Conservation (phyloP, 169 alveolate species). For the Plasmodium knowlesi region DNA sequence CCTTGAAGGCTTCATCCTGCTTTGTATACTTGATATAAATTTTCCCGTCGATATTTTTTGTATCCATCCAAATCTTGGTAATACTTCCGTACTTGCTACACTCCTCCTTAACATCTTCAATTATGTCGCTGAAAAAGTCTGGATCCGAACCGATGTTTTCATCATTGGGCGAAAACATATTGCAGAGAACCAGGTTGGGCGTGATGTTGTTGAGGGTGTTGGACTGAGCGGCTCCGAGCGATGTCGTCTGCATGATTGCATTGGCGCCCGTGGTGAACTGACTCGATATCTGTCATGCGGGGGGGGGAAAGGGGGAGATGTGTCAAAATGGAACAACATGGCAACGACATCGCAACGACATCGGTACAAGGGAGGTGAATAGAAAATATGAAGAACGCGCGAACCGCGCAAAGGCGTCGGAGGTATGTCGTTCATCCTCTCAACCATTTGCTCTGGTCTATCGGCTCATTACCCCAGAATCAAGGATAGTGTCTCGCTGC, state of each 20-base stretch:
- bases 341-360: too few relatives aligned
- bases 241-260: not conserved
- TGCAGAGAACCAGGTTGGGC: constrained; percentile 83
- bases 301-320: not conserved
- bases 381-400: not conserved
- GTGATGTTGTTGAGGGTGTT: constrained; percentile 42
- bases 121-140: constrained; percentile 86
- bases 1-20: constrained; percentile 82
- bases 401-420: not conserved
- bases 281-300: not conserved
- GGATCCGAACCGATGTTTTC: constrained; percentile 82
- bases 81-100: constrained; percentile 90
- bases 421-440: not conserved
- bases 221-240: not conserved
- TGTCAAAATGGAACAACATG: too few relatives aligned
- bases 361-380: not conserved
- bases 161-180: constrained; percentile 89
- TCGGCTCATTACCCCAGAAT: constrained; percentile 1
- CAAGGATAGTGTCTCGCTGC: constrained; percentile 72
- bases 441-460: not conserved
- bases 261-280: not conserved
- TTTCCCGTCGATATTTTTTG: constrained; percentile 86
- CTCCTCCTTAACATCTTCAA: constrained; percentile 91
- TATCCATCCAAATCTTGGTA: constrained; percentile 83
- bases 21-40: constrained; percentile 86